A percentile compares a stretch with the other conserved stretches of the same genome.
These are phyloP conservation scores for Boletus barrowsii DNA, from an alignment of 768 basidiomycete genomes.

Conservation along the genomic window DNA sequence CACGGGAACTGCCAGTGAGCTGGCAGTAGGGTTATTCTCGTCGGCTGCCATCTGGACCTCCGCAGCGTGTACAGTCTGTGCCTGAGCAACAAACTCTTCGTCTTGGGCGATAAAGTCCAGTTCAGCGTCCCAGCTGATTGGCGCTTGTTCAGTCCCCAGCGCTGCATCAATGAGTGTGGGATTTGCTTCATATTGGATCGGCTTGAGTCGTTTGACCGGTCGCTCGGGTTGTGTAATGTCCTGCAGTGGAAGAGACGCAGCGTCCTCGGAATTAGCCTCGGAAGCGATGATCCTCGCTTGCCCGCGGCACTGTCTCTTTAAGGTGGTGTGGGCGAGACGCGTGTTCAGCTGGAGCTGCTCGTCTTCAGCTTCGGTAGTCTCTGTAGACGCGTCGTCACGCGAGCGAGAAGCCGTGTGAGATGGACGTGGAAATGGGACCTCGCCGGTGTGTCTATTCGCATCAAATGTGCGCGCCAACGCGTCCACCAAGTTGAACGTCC, in stretches of 20 bases:
- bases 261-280: conserved; percentile 16
- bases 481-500: conserved; percentile 16
- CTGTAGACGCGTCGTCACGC: conserved; percentile 5
- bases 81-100: neutral
- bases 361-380: conserved; percentile 24
- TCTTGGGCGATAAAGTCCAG: conserved; percentile 6
- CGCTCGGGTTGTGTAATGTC: conserved; percentile 4
- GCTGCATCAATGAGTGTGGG: conserved; percentile 17
- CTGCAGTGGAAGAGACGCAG: neutral
- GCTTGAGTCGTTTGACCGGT: conserved; percentile 16
- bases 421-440: neutral
- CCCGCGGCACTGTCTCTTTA: neutral
- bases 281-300: neutral
- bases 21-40: neutral
- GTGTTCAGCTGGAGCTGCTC: conserved; percentile 10
- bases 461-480: conserved; percentile 25
- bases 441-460: conserved; percentile 20
- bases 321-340: conserved; percentile 9
- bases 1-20: neutral
- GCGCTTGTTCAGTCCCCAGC: conserved; percentile 22
- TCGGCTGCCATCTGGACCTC: conserved; percentile 2
- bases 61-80: neutral
- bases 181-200: conserved; percentile 21
- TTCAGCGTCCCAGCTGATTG: conserved; percentile 18
- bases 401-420: neutral